Base-by-base conservation (phyloP, 495 filamentous ascomycete species). In the Penicillium macrosclerotiorum region DNA sequence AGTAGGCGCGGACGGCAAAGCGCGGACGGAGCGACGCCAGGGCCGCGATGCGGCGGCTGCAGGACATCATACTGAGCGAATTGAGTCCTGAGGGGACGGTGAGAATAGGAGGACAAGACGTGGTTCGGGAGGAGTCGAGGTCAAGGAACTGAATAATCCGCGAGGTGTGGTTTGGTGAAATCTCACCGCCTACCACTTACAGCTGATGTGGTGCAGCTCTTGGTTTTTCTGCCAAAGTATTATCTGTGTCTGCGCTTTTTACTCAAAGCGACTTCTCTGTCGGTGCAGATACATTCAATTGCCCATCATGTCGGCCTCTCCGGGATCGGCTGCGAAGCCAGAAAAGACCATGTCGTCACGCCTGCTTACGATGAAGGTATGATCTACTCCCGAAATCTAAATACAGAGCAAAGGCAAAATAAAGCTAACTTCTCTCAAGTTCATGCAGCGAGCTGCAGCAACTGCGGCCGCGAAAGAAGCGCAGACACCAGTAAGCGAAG, bases 361-460 rank as follows among this genome's bases (percentile, higher is more conserved):
- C 42, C 80, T 96, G 14, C 71, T 94, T 57, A 95, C 87, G 18
- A 96, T 96, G 91, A 96, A 96, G 69, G 82, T 82, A 63, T 31
- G 57, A 16, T 22, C 7, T 16, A 18, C 23, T 47, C 24, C n/a
- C n/a, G n/a, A n/a, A n/a, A n/a, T n/a, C n/a, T n/a, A n/a, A 37
- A 25, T 49, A 19, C 54, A 46, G 26, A 9, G 41, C 14, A 18
- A 4, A 1, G 9, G 8, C 3, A 8, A 14, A 17, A n/a, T 29
- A 13, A 19, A 51, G 20, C 37, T 59, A 47, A 59, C 42, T 8
- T 33, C 14, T 38, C 19, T 45, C 31, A 38, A 88, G 81, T 98
- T 98, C 67, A 98, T 98, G 93, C 93, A 96, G 78, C 81, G 93
- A 52, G 86, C 87, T 38, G 88, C 86, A 18, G 82, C 84, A 24